phyloP scores from a whole-genome alignment of 2,329 filamentous ascomycete species.

The Colletotrichum gloeosporioides region DNA sequence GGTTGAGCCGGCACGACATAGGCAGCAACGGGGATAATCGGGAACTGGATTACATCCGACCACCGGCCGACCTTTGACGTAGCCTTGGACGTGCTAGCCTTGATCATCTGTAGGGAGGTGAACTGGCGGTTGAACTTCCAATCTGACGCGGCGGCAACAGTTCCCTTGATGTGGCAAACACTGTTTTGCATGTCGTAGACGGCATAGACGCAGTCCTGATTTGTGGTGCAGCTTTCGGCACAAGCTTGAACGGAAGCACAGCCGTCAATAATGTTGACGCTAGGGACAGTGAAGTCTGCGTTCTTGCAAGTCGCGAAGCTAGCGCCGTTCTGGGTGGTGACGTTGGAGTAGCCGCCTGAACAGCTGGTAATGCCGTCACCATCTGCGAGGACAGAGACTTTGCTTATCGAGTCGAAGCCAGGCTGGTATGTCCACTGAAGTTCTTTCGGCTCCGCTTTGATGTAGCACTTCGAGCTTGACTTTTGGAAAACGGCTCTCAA shows the following conservation, averaged over 20 bases:
- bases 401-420: neutral
- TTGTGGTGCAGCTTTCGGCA: slow-evolving; percentile 18
- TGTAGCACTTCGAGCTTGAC: neutral
- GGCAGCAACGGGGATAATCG: slow-evolving; percentile 31
- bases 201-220: slow-evolving; percentile 6
- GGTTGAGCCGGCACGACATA: slow-evolving; percentile 30
- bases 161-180: slow-evolving; percentile 24
- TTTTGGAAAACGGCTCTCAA: neutral
- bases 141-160: slow-evolving; percentile 1
- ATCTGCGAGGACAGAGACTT: neutral
- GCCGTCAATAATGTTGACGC: neutral
- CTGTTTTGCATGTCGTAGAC: slow-evolving; percentile 26
- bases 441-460: neutral
- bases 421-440: neutral
- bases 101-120: slow-evolving; percentile 27
- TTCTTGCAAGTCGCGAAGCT: slow-evolving; percentile 4
- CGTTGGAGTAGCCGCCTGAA: neutral
- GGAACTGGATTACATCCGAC: slow-evolving; percentile 28
- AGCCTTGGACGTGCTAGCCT: slow-evolving; percentile 11
- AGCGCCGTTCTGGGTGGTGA: neutral
- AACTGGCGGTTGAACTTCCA: slow-evolving; percentile 24
- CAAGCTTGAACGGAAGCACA: slow-evolving; percentile 16
- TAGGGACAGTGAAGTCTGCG: slow-evolving; percentile 16
- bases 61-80: slow-evolving; percentile 24
- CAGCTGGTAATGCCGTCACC: neutral